Conservation (phyloP, 192 early-diverging fungal genomes). For the Coemansia umbellata region DNA sequence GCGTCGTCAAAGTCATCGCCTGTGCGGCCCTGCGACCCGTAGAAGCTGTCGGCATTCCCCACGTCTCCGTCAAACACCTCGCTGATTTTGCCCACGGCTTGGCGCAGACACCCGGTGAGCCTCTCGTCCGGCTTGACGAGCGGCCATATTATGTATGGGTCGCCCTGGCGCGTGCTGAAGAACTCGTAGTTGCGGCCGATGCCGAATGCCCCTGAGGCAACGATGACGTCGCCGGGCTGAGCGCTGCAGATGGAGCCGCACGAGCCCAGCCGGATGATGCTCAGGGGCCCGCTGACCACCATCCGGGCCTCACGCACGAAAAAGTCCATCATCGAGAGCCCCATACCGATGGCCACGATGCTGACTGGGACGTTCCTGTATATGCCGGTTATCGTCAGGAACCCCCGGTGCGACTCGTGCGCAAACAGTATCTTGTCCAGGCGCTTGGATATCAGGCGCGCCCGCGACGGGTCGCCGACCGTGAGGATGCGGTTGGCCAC, state of each 20-base stretch:
- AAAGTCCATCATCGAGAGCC: conserved; percentile 86
- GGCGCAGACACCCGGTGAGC: conserved; percentile 44
- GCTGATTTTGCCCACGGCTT: conserved; percentile 28
- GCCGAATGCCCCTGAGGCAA: conserved; percentile 62
- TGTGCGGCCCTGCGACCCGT: conserved; percentile 74
- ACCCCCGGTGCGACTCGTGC: conserved; percentile 68
- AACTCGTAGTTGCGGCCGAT: conserved; percentile 73
- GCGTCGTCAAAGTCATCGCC: conserved; percentile 72
- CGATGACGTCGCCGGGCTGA: conserved; percentile 61
- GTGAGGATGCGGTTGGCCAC: conserved; percentile 85
- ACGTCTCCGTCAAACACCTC: conserved; percentile 61
- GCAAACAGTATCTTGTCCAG: conserved; percentile 59
- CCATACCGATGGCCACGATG: conserved; percentile 86
- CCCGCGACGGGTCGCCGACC: conserved; percentile 80
- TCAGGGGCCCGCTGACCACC: conserved; percentile 69
- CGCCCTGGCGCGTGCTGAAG: conserved; percentile 51
- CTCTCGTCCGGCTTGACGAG: conserved; percentile 56
- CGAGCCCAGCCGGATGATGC: conserved; percentile 79
- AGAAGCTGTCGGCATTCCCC: conserved; percentile 81
- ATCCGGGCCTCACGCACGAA: conserved; percentile 84
- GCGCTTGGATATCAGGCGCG: conserved; percentile 56
- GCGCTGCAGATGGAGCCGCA: conserved; percentile 71
- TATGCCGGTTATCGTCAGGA: conserved; percentile 80
- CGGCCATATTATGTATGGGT: conserved; percentile 68
- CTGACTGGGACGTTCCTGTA: conserved; percentile 71